These are phyloP conservation scores for Astrephomene gubernaculifera DNA, from an alignment of 139 green algal species.

Conservation along the genomic window DNA sequence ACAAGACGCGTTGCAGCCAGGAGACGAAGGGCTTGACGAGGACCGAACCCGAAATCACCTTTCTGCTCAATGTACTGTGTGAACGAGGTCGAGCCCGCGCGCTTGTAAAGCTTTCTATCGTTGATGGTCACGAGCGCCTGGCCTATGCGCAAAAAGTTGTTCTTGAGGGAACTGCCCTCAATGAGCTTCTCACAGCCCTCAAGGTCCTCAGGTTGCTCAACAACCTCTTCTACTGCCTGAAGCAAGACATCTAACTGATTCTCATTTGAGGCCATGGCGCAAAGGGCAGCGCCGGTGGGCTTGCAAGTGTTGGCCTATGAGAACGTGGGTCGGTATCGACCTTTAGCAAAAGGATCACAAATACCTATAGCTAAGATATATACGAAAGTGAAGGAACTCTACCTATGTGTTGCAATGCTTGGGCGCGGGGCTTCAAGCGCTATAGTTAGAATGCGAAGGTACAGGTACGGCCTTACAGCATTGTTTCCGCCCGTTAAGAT, in stretches of 20 bases:
- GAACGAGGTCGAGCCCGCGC: slow-evolving; percentile 20
- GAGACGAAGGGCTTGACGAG: slow-evolving; percentile 25
- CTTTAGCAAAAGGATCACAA: not conserved
- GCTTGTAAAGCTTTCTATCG: slow-evolving; percentile 40
- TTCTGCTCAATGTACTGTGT: slow-evolving; percentile 45
- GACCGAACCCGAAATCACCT: slow-evolving; percentile 38
- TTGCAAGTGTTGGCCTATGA: not conserved
- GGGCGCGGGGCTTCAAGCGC: no score
- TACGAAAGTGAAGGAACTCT: no score
- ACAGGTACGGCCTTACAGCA: no score
- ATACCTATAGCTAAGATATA: not conserved
- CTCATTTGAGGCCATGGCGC: slow-evolving; percentile 6
- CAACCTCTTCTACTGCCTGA: slow-evolving; percentile 40
- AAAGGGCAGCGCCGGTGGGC: no score
- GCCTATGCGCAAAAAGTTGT: slow-evolving; percentile 41
- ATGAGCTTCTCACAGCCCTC: slow-evolving; percentile 45
- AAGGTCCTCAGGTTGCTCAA: slow-evolving; percentile 34
- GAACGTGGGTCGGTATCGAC: slow-evolving; percentile 7
- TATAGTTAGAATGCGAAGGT: no score
- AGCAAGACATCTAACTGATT: slow-evolving; percentile 34
- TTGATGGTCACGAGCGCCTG: slow-evolving; percentile 44
- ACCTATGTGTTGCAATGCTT: no score
- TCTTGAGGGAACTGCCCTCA: slow-evolving; percentile 35
- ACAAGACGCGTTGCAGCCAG: slow-evolving; percentile 36
- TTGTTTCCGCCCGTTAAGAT: no score